phyloP scores from a whole-genome alignment of 257 asterid genomes.

The Cinchona pubescens region DNA sequence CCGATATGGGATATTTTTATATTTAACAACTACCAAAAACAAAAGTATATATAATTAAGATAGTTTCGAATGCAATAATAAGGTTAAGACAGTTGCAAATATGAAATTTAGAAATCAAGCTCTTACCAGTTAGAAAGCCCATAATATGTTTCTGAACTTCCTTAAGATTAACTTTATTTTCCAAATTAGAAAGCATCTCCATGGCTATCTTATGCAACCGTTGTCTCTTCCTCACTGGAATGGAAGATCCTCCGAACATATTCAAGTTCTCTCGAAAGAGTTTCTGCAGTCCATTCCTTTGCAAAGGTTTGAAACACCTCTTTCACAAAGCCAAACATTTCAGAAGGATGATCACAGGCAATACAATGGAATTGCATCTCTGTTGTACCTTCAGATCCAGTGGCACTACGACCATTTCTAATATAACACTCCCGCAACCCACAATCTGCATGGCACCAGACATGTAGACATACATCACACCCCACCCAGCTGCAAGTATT shows the following conservation, averaged over 20 bases:
- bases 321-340: slow-evolving; percentile 96
- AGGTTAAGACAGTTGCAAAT: not conserved
- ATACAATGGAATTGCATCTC: slow-evolving; percentile 98
- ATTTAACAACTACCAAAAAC: too few species aligned
- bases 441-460: slow-evolving; percentile 99
- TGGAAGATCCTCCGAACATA: slow-evolving; percentile 64
- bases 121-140: slow-evolving; percentile 66
- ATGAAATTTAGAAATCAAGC: not conserved
- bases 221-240: slow-evolving; percentile 82
- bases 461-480: slow-evolving; percentile 92
- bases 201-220: slow-evolving; percentile 58
- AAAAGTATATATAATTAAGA: not conserved
- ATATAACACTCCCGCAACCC: slow-evolving; percentile 76
- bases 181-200: slow-evolving; percentile 60
- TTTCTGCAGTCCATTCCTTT: slow-evolving; percentile 82
- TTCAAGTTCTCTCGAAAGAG: slow-evolving; percentile 77
- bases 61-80: not conserved
- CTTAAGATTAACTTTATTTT: slow-evolving; percentile 54
- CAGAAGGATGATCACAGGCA: slow-evolving; percentile 96
- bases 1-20: too few species aligned
- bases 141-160: slow-evolving; percentile 58
- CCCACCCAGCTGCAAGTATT: slow-evolving; percentile 99
- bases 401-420: slow-evolving; percentile 69
- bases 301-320: slow-evolving; percentile 86
- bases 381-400: slow-evolving; percentile 57